Base-by-base conservation (phyloP, 805 yeast species). In the Candida insectalens region DNA sequence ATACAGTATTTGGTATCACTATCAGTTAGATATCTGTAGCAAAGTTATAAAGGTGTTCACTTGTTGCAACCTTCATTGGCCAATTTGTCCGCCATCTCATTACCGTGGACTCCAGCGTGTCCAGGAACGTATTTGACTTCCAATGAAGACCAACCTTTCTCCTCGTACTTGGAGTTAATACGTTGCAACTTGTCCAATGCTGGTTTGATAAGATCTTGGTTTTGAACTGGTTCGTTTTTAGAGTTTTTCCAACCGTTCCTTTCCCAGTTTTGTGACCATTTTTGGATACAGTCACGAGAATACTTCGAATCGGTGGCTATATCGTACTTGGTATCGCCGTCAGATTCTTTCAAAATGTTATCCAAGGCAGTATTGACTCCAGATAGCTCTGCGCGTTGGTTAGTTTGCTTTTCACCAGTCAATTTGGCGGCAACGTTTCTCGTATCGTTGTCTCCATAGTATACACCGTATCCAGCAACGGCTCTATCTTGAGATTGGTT, bases 351-450 rank as follows among this genome's bases (percentile, higher is more conserved):
- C 1, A 41, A 31, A 13, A 77, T 63, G 5, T 47, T 43, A 5
- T 51, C 50, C 37, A 82, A 49, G 0, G 92, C 94, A 22, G 62
- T 62, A 4, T 57, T 49, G 14, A 82, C 65, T 0, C 94, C 96
- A 10, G 60, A 52, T 8, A 87, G 65, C 54, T 88, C 96, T 1
- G 94, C 92, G 27, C 83, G 58, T 43, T 83, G 87, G 45, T 85
- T 87, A 1, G 95, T 83, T 22, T 77, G 85, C 3, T 47, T 47
- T 3, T 50, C 53, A 2, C 61, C 65, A 2, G n/a, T 27, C 18
- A 84, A 59, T 0, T 78, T 71, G 4, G 63, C 72, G 0, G 78
- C 62, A 7, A 63, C 57, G 50, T 81, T 82, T 29, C 80, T 53
- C 2, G 63, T 38, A 45, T 77, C 80, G 12, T 53, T 47, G 0